Conservation (phyloP, 148 eudicot genomes). For the Dysphania ambrosioides region DNA sequence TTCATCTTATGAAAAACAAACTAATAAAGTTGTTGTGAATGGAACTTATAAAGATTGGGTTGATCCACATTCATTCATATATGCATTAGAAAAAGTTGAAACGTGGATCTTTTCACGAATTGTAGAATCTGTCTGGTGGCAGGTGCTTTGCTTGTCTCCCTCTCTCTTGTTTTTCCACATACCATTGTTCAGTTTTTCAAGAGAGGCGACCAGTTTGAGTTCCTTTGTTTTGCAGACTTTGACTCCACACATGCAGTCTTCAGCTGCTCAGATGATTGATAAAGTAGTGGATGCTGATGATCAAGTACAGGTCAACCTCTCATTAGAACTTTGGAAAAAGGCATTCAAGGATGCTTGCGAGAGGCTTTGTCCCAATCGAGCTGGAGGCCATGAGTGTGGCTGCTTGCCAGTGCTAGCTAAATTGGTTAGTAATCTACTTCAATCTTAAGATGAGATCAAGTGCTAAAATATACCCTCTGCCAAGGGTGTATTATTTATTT, state of each 20-base stretch:
- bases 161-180: neutral
- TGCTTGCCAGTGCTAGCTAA: constrained; percentile 68
- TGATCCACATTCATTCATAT: constrained; percentile 50
- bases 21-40: constrained; percentile 20
- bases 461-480: neutral
- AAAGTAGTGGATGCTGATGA: constrained; percentile 36
- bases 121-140: constrained; percentile 97
- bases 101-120: constrained; percentile 88
- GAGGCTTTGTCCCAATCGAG: constrained; percentile 78
- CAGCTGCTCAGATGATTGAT: constrained; percentile 65
- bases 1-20: constrained; percentile 37
- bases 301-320: constrained; percentile 58
- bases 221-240: constrained; percentile 50
- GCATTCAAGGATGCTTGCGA: constrained; percentile 89
- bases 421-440: constrained; percentile 43
- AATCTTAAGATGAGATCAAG: neutral
- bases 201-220: constrained; percentile 1
- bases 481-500: neutral
- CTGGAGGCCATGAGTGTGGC: constrained; percentile 79
- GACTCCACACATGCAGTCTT: constrained; percentile 89
- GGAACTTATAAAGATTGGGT: constrained; percentile 46
- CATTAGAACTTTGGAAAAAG: constrained; percentile 85
- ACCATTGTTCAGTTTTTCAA: neutral
- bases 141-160: constrained; percentile 37
- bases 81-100: constrained; percentile 64